Evolutionary conservation across 225 moss, liverwort and hornwort genomes (phyloP).

Genomic region (Marchantia polymorpha): DNA sequence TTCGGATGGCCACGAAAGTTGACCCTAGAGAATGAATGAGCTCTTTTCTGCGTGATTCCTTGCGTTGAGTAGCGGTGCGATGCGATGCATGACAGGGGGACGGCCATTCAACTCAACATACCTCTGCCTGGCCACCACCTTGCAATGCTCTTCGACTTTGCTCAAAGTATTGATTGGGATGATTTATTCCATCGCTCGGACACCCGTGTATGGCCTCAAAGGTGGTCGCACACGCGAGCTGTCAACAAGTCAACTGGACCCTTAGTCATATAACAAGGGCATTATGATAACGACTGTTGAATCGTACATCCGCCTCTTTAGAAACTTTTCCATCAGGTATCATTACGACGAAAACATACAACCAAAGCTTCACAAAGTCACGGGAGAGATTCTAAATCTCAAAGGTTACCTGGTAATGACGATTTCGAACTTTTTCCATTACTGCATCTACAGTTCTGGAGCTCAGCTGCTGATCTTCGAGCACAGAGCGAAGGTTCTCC

Average conservation of each 20-base stretch:
- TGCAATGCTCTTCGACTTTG: constrained; percentile 62
- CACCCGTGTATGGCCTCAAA: constrained; percentile 80
- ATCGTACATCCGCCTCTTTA: not conserved
- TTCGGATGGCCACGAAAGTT: not conserved
- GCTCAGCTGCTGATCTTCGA: constrained; percentile 65
- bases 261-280: not conserved
- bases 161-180: constrained; percentile 87
- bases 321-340: too few relatives aligned
- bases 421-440: constrained; percentile 82
- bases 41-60: not conserved
- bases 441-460: constrained; percentile 59
- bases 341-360: not conserved
- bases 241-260: constrained; percentile 2
- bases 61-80: not conserved
- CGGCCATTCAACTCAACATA: not conserved
- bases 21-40: not conserved
- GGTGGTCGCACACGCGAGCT: constrained; percentile 82
- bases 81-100: not conserved
- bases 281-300: not conserved
- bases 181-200: constrained; percentile 84
- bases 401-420: constrained; percentile 69
- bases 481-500: constrained; percentile 74
- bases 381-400: not conserved
- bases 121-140: constrained; percentile 30
- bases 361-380: not conserved